A percentile compares a stretch with the other conserved stretches of the same genome.
These are phyloP conservation scores for Pichia sp. DNA, from an alignment of 1,139 yeast species.

Conservation along the genomic window DNA sequence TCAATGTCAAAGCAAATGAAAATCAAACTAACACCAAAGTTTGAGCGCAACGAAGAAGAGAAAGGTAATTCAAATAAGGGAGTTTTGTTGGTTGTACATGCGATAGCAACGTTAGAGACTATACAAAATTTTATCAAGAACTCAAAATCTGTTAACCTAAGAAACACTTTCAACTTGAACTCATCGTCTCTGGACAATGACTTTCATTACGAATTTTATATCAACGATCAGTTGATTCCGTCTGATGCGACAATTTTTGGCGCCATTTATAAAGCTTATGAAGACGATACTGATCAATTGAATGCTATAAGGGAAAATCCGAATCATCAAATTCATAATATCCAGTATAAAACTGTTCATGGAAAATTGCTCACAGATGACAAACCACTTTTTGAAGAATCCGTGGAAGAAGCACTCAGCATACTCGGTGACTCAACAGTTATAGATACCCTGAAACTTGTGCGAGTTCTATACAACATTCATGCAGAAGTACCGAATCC, in stretches of 20 bases:
- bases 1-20: conserved; percentile 70
- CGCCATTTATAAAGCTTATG: conserved; percentile 54
- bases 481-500: conserved; percentile 29
- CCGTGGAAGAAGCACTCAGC: conserved; percentile 26
- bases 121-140: conserved; percentile 54
- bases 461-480: conserved; percentile 45
- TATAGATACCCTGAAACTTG: conserved; percentile 42
- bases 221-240: conserved; percentile 56
- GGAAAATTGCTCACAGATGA: conserved; percentile 16
- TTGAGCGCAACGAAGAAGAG: conserved; percentile 5
- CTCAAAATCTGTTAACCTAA: conserved; percentile 6
- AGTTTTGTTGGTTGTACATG: conserved; percentile 68
- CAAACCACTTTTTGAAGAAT: conserved; percentile 23
- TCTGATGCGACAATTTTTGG: conserved; percentile 73
- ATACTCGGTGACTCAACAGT: conserved; percentile 36
- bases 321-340: conserved; percentile 41
- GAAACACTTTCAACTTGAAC: conserved; percentile 15
- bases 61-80: conserved; percentile 30
- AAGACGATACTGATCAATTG: conserved; percentile 29
- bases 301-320: conserved; percentile 22
- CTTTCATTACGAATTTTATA: conserved; percentile 51
- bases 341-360: conserved; percentile 42
- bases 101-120: conserved; percentile 76
- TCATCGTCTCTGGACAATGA: conserved; percentile 11
- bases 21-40: conserved; percentile 35